A percentile compares a stretch with the other conserved stretches of the same genome.
Conservation (phyloP, 176 grass and related monocot genomes). For the Leersia perrieri region DNA sequence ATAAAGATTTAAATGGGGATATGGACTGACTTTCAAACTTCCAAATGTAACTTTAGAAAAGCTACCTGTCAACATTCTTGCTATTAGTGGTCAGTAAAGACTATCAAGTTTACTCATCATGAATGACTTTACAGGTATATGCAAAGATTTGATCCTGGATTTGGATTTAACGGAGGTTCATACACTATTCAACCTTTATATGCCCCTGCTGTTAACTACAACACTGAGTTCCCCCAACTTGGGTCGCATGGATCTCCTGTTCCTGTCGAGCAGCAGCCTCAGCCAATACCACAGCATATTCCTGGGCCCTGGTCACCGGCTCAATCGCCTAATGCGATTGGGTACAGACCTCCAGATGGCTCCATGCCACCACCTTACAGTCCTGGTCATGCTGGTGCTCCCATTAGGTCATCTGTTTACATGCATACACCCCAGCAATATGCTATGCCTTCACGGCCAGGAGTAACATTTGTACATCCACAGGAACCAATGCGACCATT, state of each 20-base stretch:
- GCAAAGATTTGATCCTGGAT: slow-evolving; percentile 99
- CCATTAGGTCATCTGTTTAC: slow-evolving; percentile 48
- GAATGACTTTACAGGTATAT: slow-evolving; percentile 55
- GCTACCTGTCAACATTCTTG: not conserved
- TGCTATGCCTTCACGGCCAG: slow-evolving; percentile 48
- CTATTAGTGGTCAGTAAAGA: not conserved
- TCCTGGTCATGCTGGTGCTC: slow-evolving; percentile 43
- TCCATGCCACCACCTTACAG: slow-evolving; percentile 43
- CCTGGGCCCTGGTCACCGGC: slow-evolving; percentile 47
- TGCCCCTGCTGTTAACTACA: slow-evolving; percentile 93
- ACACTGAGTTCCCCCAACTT: slow-evolving; percentile 96
- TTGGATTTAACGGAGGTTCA: slow-evolving; percentile 75
- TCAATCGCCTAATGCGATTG: slow-evolving; percentile 47
- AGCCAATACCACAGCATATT: slow-evolving; percentile 54
- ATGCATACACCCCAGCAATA: slow-evolving; percentile 66
- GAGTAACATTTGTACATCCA: slow-evolving; percentile 60
- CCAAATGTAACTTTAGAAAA: not conserved
- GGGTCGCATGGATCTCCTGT: slow-evolving; percentile 60
- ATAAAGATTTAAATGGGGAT: not conserved
- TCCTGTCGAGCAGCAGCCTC: slow-evolving; percentile 58
- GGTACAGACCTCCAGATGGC: slow-evolving; percentile 56
- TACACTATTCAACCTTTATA: slow-evolving; percentile 87
- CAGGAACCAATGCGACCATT: slow-evolving; percentile 54
- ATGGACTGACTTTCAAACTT: not conserved
- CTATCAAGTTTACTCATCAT: not conserved